Percentiles rank a stretch among this genome's conserved stretches.
phyloP scores from a whole-genome alignment of 345 rosid species.

The Lumnitzera racemosa region DNA sequence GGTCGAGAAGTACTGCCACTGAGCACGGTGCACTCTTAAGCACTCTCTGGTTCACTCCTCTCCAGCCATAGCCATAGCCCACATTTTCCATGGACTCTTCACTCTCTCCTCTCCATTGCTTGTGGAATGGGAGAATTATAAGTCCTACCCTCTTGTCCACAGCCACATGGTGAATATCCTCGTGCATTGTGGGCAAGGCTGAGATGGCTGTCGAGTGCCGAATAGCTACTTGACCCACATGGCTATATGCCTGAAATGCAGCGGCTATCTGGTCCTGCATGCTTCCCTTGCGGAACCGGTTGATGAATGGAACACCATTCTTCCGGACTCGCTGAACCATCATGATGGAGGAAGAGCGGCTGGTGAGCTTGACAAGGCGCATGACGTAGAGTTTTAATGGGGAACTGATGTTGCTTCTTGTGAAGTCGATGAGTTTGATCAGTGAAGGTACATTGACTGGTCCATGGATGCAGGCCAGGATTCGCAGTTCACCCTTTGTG shows the following conservation, averaged over 20 bases:
- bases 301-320: constrained; percentile 25
- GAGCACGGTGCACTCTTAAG: constrained; percentile 25
- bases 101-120: constrained; percentile 15
- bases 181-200: constrained; percentile 27
- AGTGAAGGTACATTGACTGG: constrained; percentile 22
- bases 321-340: constrained; percentile 29
- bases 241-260: constrained; percentile 14
- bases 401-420: constrained; percentile 9
- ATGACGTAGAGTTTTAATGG: constrained; percentile 18
- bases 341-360: constrained; percentile 26
- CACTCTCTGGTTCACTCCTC: constrained; percentile 27
- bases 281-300: constrained; percentile 5
- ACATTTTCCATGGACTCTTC: constrained; percentile 9
- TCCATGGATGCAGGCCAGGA: constrained; percentile 29
- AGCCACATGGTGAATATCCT: constrained; percentile 32
- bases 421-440: constrained; percentile 20
- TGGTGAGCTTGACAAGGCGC: constrained; percentile 31
- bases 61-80: constrained; percentile 17
- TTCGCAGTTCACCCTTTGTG: constrained; percentile 11
- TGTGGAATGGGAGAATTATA: constrained; percentile 34
- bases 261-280: constrained; percentile 8
- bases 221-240: constrained; percentile 7
- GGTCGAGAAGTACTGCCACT: constrained; percentile 31
- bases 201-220: constrained; percentile 25
- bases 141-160: constrained; percentile 21